Evolutionary conservation across 129 eudicot species (phyloP).

Genomic region (Chrysanthemum lavandulifolium): DNA sequence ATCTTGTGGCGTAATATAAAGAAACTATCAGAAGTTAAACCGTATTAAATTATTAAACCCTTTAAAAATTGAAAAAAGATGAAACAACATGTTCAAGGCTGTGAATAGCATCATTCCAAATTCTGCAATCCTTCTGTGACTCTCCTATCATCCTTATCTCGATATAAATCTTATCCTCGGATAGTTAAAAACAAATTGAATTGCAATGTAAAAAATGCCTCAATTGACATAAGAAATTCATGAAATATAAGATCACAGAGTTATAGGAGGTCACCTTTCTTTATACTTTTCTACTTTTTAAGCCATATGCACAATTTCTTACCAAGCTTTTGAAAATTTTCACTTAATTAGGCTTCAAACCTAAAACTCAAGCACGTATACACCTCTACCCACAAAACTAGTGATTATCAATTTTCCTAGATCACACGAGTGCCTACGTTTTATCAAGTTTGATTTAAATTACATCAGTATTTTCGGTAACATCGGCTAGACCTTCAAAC

Average conservation of each 20-base stretch:
- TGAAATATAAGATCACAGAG: background rate
- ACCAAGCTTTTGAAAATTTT: background rate
- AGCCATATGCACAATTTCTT: background rate
- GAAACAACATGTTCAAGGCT: background rate
- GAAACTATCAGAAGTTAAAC: background rate
- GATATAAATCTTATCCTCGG: background rate
- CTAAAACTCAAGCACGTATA: background rate
- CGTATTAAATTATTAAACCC: background rate
- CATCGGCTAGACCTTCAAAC: too few species aligned
- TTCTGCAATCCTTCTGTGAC: too few species aligned
- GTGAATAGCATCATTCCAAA: too few species aligned
- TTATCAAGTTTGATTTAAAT: too few species aligned
- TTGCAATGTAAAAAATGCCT: background rate
- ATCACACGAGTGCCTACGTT: background rate
- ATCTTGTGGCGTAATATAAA: too few species aligned
- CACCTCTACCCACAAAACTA: background rate
- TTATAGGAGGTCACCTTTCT: background rate
- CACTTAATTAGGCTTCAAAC: background rate
- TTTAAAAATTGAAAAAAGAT: background rate
- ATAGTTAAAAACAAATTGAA: background rate
- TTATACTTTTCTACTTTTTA: background rate
- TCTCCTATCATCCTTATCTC: background rate
- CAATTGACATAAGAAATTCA: background rate
- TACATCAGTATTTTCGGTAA: too few species aligned
- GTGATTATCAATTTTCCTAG: background rate